These are phyloP conservation scores for Rhizopogon sp. DNA, from an alignment of 768 basidiomycete species.

Conservation along the genomic window DNA sequence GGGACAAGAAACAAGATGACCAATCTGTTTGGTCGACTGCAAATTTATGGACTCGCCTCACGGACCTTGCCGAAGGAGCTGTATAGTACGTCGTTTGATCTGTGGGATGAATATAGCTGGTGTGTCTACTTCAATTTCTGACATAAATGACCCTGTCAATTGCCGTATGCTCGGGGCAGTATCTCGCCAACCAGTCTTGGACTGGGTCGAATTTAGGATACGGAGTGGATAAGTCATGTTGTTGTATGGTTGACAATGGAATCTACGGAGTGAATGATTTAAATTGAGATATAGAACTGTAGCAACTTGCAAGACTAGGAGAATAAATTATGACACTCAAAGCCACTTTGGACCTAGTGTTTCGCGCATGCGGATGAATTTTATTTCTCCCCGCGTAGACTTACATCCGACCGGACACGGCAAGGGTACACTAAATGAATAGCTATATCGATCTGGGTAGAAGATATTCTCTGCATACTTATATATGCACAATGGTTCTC, in stretches of 20 bases:
- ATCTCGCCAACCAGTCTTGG: constrained; percentile 81
- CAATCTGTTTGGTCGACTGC: no score
- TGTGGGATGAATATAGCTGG: no score
- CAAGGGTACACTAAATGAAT: constrained; percentile 15
- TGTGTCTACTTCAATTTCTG: no score
- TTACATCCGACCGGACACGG: constrained; percentile 9
- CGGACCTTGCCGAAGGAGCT: no score
- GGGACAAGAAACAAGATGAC: no score
- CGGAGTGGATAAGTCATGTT: constrained; percentile 53
- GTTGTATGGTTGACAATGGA: constrained; percentile 44
- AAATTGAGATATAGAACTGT: constrained; percentile 34
- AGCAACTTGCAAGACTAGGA: constrained; percentile 21
- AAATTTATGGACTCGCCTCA: no score
- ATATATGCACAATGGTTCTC: background rate
- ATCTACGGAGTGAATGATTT: constrained; percentile 41
- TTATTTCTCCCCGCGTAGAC: background rate
- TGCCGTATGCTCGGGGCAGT: constrained; percentile 33
- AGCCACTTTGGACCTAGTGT: background rate
- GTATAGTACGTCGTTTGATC: no score
- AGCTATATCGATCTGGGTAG: background rate
- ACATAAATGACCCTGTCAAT: constrained; percentile 2
- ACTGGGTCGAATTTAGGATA: constrained; percentile 61
- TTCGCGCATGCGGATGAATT: background rate
- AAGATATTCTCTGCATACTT: background rate
- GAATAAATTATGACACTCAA: constrained; percentile 5